These are phyloP conservation scores for Candida chilensis DNA, from an alignment of 805 yeast genomes.

Conservation along the genomic window DNA sequence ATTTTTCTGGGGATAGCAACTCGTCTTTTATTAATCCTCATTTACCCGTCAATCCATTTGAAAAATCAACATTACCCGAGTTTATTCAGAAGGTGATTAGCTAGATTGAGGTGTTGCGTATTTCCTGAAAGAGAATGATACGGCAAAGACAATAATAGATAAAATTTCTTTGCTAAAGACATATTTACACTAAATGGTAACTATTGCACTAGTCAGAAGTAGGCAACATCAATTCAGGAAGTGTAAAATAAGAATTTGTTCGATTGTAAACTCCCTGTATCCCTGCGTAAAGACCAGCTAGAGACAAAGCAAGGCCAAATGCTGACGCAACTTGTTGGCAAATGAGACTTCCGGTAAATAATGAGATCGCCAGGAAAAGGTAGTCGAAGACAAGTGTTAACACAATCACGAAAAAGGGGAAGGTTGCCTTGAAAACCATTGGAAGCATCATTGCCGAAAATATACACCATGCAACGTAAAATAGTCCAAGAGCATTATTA, in stretches of 20 bases:
- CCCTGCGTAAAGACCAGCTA: constrained; percentile 64
- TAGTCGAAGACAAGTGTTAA: constrained; percentile 45
- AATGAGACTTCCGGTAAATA: constrained; percentile 31
- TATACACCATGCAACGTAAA: constrained; percentile 43
- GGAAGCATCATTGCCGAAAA: constrained; percentile 48
- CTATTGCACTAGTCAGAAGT: too few relatives aligned
- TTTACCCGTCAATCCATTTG: constrained; percentile 68
- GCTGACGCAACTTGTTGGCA: constrained; percentile 51
- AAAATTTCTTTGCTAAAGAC: too few relatives aligned
- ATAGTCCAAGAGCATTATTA: constrained; percentile 36
- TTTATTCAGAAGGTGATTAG: constrained; percentile 34
- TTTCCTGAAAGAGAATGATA: too few relatives aligned
- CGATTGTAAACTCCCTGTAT: constrained; percentile 45
- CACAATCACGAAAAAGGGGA: constrained; percentile 45
- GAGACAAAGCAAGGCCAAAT: constrained; percentile 50
- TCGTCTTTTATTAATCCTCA: constrained; percentile 58
- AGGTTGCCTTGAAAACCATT: too few relatives aligned
- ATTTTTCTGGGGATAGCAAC: constrained; percentile 32
- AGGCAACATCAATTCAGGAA: too few relatives aligned
- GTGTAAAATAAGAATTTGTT: constrained; percentile 57
- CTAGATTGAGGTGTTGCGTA: too few relatives aligned
- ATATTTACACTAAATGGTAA: too few relatives aligned
- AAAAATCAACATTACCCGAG: constrained; percentile 39
- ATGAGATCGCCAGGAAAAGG: constrained; percentile 39
- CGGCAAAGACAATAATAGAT: too few relatives aligned